Base-by-base conservation (phyloP, 2,329 filamentous ascomycete species). In the Daldinia sp. region DNA sequence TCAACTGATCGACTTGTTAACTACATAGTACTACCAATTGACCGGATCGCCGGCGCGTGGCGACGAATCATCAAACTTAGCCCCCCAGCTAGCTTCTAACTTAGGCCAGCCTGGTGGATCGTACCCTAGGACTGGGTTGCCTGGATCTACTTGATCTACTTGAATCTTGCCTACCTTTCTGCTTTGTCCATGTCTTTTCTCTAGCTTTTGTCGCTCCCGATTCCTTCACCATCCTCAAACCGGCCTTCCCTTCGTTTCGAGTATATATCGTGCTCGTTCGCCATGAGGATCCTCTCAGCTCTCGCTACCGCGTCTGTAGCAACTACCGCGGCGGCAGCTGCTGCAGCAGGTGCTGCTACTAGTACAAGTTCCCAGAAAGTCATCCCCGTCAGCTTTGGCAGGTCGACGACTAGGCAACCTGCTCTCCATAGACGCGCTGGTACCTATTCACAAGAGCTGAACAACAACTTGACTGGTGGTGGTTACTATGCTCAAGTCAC, bases 401-500 rank as follows among this genome's bases (percentile, higher is more conserved):
- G 69, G 53, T 68, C 64, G 20, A 60, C 68, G 9, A 26, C 65
- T 15, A 61, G 64, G 46, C 58, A 65, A 10, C 70, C 71, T 6
- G 37, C 66, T 9, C 54, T 73, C 9, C 65, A 69, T 54, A 65
- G 63, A 54, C 75, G 75, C 54, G 70, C 67, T 62, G 62, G 72
- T 58, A 78, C 77, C 4, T 80, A 77, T 69, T 75, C 79, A 6
- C 77, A 83, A 70, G 72, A 76, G 44, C 75, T 87, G 39, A 78
- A 83, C 75, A 89, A 89, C 78, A 87, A 87, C 69, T 74, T 87
- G 67, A 84, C 82, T 0, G 84, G 82, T 51, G 87, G 85, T 37
- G 83, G 85, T 13, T 89, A 89, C 79, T 88, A 84, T 74, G 84
- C 85, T 44, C 82, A 87, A 57, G 82, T 90, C 46, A 79, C 80